These are phyloP conservation scores for Yarrowia keelungensis DNA, from an alignment of 805 yeast species.

Conservation along the genomic window DNA sequence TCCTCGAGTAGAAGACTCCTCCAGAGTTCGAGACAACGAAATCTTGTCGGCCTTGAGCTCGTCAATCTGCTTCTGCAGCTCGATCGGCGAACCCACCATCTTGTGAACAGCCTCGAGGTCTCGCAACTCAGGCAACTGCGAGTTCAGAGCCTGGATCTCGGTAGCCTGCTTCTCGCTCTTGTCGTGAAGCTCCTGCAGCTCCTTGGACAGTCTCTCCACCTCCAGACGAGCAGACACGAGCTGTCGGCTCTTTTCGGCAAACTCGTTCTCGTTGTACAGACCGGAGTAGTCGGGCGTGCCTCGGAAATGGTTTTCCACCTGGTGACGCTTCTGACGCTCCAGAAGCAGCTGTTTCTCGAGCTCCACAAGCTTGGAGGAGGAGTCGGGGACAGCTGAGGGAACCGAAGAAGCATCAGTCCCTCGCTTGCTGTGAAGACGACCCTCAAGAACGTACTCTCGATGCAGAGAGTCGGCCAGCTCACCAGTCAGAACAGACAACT, in stretches of 20 bases:
- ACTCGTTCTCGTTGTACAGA: slow-evolving; percentile 23
- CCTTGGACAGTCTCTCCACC: slow-evolving; percentile 46
- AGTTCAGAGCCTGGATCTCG: slow-evolving; percentile 42
- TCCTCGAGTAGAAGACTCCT: slow-evolving; percentile 48
- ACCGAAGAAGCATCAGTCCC: not conserved
- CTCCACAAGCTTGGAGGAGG: slow-evolving; percentile 44
- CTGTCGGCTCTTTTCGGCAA: slow-evolving; percentile 36
- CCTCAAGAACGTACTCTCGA: slow-evolving; percentile 48
- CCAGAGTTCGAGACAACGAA: slow-evolving; percentile 47
- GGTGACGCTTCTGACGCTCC: slow-evolving; percentile 49
- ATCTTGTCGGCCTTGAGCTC: slow-evolving; percentile 49
- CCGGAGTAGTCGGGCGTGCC: slow-evolving; percentile 22
- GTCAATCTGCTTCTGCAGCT: slow-evolving; percentile 47
- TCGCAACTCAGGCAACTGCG: slow-evolving; percentile 45
- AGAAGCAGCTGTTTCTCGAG: slow-evolving; percentile 47
- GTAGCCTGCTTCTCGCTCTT: slow-evolving; percentile 44
- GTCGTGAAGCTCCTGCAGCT: slow-evolving; percentile 43
- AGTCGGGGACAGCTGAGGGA: slow-evolving; percentile 26
- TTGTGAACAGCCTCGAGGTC: slow-evolving; percentile 44
- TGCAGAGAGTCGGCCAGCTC: slow-evolving; percentile 52
- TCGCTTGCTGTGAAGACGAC: slow-evolving; percentile 35
- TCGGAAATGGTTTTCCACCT: slow-evolving; percentile 43
- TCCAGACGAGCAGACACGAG: slow-evolving; percentile 36
- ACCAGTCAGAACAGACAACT: slow-evolving; percentile 49
- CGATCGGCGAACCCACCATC: slow-evolving; percentile 46